Percentiles rank a stretch among this genome's conserved stretches.
Conservation (phyloP, 768 basidiomycete species). For the Tricholoma hemisulphureum region DNA sequence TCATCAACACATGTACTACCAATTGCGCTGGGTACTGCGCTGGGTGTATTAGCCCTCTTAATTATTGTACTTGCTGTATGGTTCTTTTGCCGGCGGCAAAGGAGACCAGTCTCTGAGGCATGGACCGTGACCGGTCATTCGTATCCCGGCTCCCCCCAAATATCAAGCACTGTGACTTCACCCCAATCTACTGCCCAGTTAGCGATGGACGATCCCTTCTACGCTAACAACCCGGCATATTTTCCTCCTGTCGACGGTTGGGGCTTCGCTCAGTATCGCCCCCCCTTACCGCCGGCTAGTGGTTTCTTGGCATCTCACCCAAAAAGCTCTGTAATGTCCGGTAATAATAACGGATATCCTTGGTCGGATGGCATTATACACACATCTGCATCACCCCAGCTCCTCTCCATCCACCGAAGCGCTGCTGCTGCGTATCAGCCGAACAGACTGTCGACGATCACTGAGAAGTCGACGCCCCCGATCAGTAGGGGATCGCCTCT, state of each 20-base stretch:
- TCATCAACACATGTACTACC: slow-evolving; percentile 25
- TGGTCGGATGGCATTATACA: neutral
- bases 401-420: slow-evolving; percentile 4
- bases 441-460: slow-evolving; percentile 17
- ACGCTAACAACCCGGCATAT: slow-evolving; percentile 1
- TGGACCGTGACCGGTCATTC: slow-evolving; percentile 33
- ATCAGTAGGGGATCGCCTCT: slow-evolving; percentile 10
- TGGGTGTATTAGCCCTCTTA: slow-evolving; percentile 32
- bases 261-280: neutral
- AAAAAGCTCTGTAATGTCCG: slow-evolving; percentile 4
- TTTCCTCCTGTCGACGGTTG: slow-evolving; percentile 4
- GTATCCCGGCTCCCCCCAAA: slow-evolving; percentile 10
- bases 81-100: slow-evolving; percentile 27
- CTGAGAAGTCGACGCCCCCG: slow-evolving; percentile 18
- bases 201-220: slow-evolving; percentile 1
- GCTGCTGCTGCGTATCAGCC: slow-evolving; percentile 18
- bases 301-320: slow-evolving; percentile 10
- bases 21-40: slow-evolving; percentile 32
- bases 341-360: slow-evolving; percentile 6
- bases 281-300: slow-evolving; percentile 1
- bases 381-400: slow-evolving; percentile 14
- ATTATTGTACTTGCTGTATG: slow-evolving; percentile 27
- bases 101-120: slow-evolving; percentile 32
- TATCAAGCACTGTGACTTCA: slow-evolving; percentile 1
- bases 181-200: neutral